A percentile compares a stretch with the other conserved stretches of the same genome.
These are phyloP conservation scores for Talaromyces ruber DNA, from an alignment of 495 filamentous ascomycete genomes.

Conservation along the genomic window DNA sequence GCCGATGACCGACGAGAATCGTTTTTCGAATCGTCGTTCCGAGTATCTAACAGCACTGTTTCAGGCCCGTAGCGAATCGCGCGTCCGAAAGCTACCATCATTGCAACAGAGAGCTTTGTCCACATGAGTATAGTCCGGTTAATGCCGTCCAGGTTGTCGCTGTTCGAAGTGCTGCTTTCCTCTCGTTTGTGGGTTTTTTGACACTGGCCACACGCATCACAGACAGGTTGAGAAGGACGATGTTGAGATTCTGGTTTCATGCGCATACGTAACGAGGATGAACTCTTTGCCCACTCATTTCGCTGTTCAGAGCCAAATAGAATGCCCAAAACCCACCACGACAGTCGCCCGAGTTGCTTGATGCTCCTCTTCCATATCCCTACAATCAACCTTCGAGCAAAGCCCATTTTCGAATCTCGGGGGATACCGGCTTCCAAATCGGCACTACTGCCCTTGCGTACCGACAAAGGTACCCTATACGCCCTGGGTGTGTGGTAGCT, in stretches of 20 bases:
- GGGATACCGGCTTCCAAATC: not conserved
- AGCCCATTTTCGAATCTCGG: not conserved
- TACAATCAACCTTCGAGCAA: slow-evolving; percentile 16
- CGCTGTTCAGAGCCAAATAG: slow-evolving; percentile 5
- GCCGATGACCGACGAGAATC: not conserved
- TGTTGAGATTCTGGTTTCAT: not conserved
- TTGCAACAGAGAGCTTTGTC: slow-evolving; percentile 23
- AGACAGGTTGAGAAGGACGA: not conserved
- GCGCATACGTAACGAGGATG: not conserved
- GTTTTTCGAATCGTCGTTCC: not conserved
- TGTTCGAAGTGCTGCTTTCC: not conserved
- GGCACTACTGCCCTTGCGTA: not conserved
- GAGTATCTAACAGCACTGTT: not conserved
- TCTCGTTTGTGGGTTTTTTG: not conserved
- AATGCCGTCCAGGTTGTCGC: not conserved
- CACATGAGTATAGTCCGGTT: slow-evolving; percentile 11
- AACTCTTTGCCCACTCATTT: not conserved
- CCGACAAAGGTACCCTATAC: not conserved
- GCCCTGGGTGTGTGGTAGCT: not conserved
- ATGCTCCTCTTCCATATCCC: slow-evolving; percentile 14
- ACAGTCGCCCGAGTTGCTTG: slow-evolving; percentile 4
- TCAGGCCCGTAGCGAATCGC: slow-evolving; percentile 23
- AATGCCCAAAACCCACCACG: slow-evolving; percentile 11
- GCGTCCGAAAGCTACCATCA: slow-evolving; percentile 21
- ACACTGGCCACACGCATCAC: not conserved